Conservation (phyloP, 352 stramenopile species). For the Pythium aquatile region DNA sequence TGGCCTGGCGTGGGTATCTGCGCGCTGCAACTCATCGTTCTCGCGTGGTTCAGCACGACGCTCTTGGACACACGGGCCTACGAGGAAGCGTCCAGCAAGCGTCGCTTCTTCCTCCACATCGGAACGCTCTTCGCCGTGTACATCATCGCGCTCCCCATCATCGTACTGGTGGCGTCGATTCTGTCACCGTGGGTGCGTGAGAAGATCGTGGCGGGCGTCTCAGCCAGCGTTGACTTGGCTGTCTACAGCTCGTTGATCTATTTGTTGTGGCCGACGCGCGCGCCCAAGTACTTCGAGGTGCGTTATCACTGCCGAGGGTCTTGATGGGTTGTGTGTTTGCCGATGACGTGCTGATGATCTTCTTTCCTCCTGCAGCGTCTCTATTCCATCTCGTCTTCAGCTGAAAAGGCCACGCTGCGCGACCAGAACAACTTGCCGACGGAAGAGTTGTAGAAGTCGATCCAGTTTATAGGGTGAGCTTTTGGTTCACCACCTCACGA, state of each 20-base stretch:
- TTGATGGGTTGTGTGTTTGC: background rate
- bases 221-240: slow-evolving; percentile 44
- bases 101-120: slow-evolving; percentile 62
- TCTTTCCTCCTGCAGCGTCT: slow-evolving; percentile 35
- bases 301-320: background rate
- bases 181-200: slow-evolving; percentile 78
- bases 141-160: slow-evolving; percentile 66
- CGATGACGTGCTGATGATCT: background rate
- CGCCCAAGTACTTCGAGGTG: slow-evolving; percentile 80
- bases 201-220: slow-evolving; percentile 64
- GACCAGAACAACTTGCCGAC: slow-evolving; percentile 55
- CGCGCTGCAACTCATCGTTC: slow-evolving; percentile 50
- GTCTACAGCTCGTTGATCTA: slow-evolving; percentile 70
- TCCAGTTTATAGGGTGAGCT: slow-evolving; percentile 26
- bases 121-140: slow-evolving; percentile 65
- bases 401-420: slow-evolving; percentile 63
- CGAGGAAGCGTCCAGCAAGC: slow-evolving; percentile 55
- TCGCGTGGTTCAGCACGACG: slow-evolving; percentile 63
- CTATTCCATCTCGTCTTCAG: slow-evolving; percentile 68
- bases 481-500: slow-evolving; percentile 27
- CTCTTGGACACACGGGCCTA: slow-evolving; percentile 66
- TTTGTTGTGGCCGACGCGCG: slow-evolving; percentile 65
- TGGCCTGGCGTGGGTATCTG: slow-evolving; percentile 72
- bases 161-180: slow-evolving; percentile 68
- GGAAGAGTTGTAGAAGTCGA: slow-evolving; percentile 39